Evolutionary conservation across 805 yeast genomes (phyloP).

Genomic region (Pichia nakasei): DNA sequence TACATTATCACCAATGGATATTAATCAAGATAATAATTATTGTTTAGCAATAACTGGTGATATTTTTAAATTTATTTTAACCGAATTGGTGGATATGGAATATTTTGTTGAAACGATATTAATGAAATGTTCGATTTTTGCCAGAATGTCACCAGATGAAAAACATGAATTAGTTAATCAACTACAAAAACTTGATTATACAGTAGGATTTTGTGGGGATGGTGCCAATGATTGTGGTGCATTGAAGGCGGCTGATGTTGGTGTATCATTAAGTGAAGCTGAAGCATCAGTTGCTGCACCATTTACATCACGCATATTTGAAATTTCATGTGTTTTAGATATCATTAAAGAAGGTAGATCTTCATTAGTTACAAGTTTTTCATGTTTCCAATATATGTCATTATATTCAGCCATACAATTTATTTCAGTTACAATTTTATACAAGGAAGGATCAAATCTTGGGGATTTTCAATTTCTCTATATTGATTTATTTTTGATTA

Average conservation of each 20-base stretch:
- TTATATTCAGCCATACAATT: conserved; percentile 95
- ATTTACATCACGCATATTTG: conserved; percentile 83
- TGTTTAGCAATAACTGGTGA: conserved; percentile 89
- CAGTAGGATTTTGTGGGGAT: conserved; percentile 97
- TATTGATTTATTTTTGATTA: conserved; percentile 82
- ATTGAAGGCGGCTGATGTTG: conserved; percentile 94
- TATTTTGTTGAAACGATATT: conserved; percentile 47
- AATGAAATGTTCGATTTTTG: conserved; percentile 69
- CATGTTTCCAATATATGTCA: conserved; percentile 97
- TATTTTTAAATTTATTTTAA: conserved; percentile 69
- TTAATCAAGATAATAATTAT: conserved; percentile 33
- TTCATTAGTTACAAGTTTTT: conserved; percentile 86
- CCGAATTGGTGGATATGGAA: conserved; percentile 35
- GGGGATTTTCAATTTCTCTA: conserved; percentile 96
- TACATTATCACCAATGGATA: conserved; percentile 45
- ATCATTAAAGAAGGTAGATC: conserved; percentile 94
- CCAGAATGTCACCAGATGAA: conserved; percentile 99
- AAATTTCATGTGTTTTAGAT: conserved; percentile 85
- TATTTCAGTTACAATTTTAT: conserved; percentile 73
- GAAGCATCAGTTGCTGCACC: conserved; percentile 99
- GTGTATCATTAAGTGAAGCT: conserved; percentile 91
- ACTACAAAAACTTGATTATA: conserved; percentile 75
- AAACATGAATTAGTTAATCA: conserved; percentile 91
- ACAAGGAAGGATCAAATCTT: conserved; percentile 80
- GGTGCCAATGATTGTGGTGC: conserved; percentile 99